Evolutionary conservation across 164 flowering plant genomes (phyloP).

Genomic region (Litsea cubeba): DNA sequence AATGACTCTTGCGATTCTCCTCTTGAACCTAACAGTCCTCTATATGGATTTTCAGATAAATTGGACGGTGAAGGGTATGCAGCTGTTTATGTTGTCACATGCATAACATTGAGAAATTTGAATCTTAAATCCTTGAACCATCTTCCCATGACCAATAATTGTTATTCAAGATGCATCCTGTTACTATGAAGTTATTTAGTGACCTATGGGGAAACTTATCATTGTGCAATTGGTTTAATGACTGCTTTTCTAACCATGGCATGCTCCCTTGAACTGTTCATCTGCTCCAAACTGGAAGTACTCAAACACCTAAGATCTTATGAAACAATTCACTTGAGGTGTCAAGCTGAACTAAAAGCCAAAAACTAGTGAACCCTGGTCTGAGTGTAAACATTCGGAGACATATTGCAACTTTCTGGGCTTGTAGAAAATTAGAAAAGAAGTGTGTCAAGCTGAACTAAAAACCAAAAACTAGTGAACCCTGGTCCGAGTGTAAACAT

Average conservation of each 20-base stretch:
- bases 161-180: not conserved
- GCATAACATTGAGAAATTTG: not conserved
- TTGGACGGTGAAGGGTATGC: slow-evolving; percentile 64
- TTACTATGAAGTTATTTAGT: not conserved
- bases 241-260: not conserved
- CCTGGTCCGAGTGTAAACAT: too few relatives aligned
- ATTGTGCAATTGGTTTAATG: not conserved
- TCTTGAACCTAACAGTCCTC: slow-evolving; percentile 94
- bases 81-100: not conserved
- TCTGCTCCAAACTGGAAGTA: too few relatives aligned
- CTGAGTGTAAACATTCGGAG: too few relatives aligned
- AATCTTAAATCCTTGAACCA: not conserved
- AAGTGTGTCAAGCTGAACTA: too few relatives aligned
- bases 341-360: too few relatives aligned
- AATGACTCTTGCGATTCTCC: slow-evolving; percentile 99
- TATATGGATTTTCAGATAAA: slow-evolving; percentile 74
- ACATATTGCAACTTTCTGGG: too few relatives aligned
- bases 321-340: too few relatives aligned
- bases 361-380: too few relatives aligned
- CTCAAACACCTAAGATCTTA: too few relatives aligned
- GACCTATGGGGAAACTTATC: not conserved
- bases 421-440: too few relatives aligned
- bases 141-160: not conserved
- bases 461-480: too few relatives aligned
- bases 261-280: too few relatives aligned